Base-by-base conservation (phyloP, 768 basidiomycete species). In the Pleurotus ostreatus region DNA sequence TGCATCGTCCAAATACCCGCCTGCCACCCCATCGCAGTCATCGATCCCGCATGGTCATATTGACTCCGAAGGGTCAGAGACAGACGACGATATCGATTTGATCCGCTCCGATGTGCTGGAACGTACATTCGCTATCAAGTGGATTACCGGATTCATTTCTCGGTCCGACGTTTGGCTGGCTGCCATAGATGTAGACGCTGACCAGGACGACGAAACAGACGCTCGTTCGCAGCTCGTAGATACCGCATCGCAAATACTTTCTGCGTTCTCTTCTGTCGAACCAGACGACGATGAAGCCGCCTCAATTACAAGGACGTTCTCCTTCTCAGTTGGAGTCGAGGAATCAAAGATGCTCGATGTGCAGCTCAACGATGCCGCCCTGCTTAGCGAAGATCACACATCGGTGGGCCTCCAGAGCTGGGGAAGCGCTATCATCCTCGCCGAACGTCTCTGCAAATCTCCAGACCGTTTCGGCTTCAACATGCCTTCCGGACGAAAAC, bases 331-430 rank as follows among this genome's bases (percentile, higher is more conserved):
- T 20, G 39, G 55, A 23, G n/a, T 15, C 26, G 34, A n/a, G 9
- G 12, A 13, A n/a, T 58, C 62, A 25, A 41, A 60, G 2, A 59
- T 54, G 2, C 68, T 86, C 44, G 63, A 66, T 15, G 74, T 88
- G 49, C 77, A 85, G 67, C 73, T 92, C 34, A 87, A 86, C 64
- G 89, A 92, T 62, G 88, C 82, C 1, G 80, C 86, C 1, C 71
- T 89, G 40, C 73, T 80, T 23, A 72, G 69, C 30, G 74, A 78
- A 12, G 89, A 92, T 65, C 86, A 92, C 66, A 90, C 88, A 8
- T 84, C 83, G 15, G 89, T 92, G 30, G 90, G 92, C 0, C 71
- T 93, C 44, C 91, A 93, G 68, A 92, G 88, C 63, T 93, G 92
- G 91, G 89, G 83, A 7, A 86, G 87, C 62, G 81, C 85, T 15